Evolutionary conservation across 305 asterid genomes (phyloP).

Genomic region (Rubia peregrina): DNA sequence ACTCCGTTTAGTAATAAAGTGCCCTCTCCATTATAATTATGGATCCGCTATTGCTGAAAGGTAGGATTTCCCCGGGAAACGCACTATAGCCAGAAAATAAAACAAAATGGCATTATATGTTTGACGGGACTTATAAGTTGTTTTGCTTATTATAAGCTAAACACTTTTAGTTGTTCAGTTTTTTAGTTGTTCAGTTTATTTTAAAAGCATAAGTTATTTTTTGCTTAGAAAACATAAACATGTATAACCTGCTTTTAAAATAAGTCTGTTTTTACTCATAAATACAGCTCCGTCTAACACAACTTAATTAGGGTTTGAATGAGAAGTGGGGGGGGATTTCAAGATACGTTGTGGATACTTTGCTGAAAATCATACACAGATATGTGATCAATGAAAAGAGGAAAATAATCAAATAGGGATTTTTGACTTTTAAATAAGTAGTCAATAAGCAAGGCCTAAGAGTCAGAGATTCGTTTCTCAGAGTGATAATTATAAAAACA

Average conservation of each 20-base stretch:
- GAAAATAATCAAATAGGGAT: neutral
- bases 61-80: neutral
- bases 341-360: conserved; percentile 4
- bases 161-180: too few species aligned
- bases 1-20: neutral
- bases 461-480: conserved; percentile 20
- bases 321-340: neutral
- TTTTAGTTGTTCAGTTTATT: too few species aligned
- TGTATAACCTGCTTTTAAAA: too few species aligned
- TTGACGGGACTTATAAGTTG: too few species aligned
- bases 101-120: neutral
- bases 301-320: neutral
- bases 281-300: too few species aligned
- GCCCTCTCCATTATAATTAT: too few species aligned
- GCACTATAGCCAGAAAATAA: neutral
- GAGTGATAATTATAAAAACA: neutral
- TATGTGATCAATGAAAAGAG: neutral
- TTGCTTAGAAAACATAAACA: too few species aligned
- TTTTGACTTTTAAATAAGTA: neutral
- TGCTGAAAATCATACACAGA: conserved; percentile 7
- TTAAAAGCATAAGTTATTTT: too few species aligned
- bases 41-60: too few species aligned
- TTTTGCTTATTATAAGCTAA: too few species aligned
- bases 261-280: too few species aligned
- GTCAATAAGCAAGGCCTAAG: conserved; percentile 14